A percentile compares a stretch with the other conserved stretches of the same genome.
phyloP scores from a whole-genome alignment of 2,329 filamentous ascomycete species.

The Verticillium nubilum region DNA sequence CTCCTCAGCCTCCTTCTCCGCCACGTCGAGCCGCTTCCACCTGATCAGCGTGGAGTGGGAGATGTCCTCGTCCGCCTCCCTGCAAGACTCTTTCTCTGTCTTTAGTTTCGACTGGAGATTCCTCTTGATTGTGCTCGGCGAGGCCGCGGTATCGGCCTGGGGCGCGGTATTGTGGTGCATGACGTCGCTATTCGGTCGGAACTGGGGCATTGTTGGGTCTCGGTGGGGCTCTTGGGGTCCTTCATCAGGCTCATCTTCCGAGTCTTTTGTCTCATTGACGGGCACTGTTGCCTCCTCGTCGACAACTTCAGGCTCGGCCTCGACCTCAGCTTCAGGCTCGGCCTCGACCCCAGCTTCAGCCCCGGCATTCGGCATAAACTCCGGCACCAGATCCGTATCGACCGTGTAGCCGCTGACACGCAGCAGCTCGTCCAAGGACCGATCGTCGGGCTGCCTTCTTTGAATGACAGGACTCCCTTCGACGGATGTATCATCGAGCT shows the following conservation, averaged over 20 bases:
- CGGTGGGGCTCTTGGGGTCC: slow-evolving; percentile 12
- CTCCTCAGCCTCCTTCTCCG: slow-evolving; percentile 62
- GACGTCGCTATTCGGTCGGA: slow-evolving; percentile 49
- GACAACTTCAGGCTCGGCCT: neutral
- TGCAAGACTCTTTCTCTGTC: neutral
- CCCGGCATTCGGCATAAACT: neutral
- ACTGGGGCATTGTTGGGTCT: slow-evolving; percentile 65
- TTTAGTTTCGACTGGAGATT: neutral
- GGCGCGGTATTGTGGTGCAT: neutral
- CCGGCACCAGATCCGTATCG: slow-evolving; percentile 13
- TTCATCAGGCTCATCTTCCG: slow-evolving; percentile 9
- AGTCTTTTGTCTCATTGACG: neutral
- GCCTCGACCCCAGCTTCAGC: neutral
- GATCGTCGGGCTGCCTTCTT: slow-evolving; percentile 14
- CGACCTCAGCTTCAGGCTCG: neutral
- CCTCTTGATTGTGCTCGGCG: neutral
- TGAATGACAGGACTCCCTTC: neutral
- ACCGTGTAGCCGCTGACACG: slow-evolving; percentile 39
- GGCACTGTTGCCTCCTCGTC: neutral
- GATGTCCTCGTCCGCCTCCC: slow-evolving; percentile 12
- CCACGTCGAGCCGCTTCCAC: slow-evolving; percentile 54
- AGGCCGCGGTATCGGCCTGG: neutral
- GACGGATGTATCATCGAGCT: slow-evolving; percentile 1
- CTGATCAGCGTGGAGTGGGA: slow-evolving; percentile 30
- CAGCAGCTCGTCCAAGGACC: slow-evolving; percentile 34